Conservation (phyloP, 2,329 filamentous ascomycete species). For the Thelonectria rubi region DNA sequence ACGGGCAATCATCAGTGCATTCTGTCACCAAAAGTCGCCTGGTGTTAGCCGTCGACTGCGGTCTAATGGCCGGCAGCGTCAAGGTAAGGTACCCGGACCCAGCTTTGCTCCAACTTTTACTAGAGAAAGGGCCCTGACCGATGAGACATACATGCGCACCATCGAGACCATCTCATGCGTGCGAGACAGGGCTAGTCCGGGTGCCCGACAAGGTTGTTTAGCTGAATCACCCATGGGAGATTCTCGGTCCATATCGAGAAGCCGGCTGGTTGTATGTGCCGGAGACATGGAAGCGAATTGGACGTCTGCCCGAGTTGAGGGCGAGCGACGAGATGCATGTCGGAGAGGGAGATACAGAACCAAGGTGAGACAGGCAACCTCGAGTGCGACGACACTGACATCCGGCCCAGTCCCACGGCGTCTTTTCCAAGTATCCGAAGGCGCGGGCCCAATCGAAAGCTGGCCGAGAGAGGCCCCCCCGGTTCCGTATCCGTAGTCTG, state of each 20-base stretch:
- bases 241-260: conserved; percentile 8
- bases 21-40: conserved; percentile 5
- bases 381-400: conserved; percentile 5
- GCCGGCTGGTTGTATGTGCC: conserved; percentile 22
- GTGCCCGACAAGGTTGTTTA: conserved; percentile 5
- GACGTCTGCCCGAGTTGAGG: conserved; percentile 12
- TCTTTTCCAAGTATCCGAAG: conserved; percentile 7
- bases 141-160: conserved; percentile 25
- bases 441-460: conserved; percentile 2
- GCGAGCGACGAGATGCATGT: conserved; percentile 17
- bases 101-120: conserved; percentile 4
- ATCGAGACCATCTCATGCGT: conserved; percentile 20
- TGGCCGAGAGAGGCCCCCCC: conserved; percentile 3
- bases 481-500: background rate
- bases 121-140: conserved; percentile 11
- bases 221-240: background rate
- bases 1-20: background rate
- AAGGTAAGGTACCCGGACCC: conserved; percentile 38
- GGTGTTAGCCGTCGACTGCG: conserved; percentile 11
- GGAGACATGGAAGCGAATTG: conserved; percentile 26
- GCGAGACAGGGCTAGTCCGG: conserved; percentile 9
- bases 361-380: conserved; percentile 5
- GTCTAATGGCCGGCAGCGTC: conserved; percentile 31
- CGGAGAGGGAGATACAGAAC: conserved; percentile 1
- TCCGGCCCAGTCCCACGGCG: conserved; percentile 5